phyloP scores from a whole-genome alignment of 768 basidiomycete species.

The Multifurca ochricompacta region DNA sequence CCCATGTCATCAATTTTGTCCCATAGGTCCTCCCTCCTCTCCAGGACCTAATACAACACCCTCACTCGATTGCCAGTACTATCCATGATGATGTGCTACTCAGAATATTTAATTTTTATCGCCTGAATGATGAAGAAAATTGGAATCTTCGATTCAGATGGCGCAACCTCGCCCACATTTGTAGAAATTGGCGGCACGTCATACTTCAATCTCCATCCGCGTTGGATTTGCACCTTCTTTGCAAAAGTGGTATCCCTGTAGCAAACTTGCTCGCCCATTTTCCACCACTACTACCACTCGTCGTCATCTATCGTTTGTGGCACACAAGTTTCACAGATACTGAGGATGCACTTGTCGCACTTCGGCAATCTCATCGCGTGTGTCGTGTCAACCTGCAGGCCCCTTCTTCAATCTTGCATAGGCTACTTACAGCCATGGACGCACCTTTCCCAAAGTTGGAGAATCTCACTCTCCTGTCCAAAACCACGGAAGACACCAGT shows the following conservation, averaged over 20 bases:
- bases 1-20: too few species aligned
- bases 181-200: not conserved
- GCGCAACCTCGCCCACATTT: constrained; percentile 6
- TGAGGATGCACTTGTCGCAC: not conserved
- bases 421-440: not conserved
- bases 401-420: not conserved
- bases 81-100: not conserved
- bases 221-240: not conserved
- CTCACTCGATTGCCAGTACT: too few species aligned
- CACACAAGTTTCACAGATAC: not conserved
- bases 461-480: not conserved
- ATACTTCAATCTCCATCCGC: too few species aligned
- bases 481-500: not conserved
- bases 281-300: not conserved
- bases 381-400: not conserved
- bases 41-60: not conserved
- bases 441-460: not conserved
- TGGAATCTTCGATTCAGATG: constrained; percentile 1
- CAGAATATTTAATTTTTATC: not conserved
- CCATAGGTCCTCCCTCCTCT: too few species aligned
- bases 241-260: not conserved
- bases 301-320: not conserved
- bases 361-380: not conserved
- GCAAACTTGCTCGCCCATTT: not conserved
- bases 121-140: not conserved